Conservation (phyloP, 208 protist genomes). For the Trypanosoma theileri region DNA sequence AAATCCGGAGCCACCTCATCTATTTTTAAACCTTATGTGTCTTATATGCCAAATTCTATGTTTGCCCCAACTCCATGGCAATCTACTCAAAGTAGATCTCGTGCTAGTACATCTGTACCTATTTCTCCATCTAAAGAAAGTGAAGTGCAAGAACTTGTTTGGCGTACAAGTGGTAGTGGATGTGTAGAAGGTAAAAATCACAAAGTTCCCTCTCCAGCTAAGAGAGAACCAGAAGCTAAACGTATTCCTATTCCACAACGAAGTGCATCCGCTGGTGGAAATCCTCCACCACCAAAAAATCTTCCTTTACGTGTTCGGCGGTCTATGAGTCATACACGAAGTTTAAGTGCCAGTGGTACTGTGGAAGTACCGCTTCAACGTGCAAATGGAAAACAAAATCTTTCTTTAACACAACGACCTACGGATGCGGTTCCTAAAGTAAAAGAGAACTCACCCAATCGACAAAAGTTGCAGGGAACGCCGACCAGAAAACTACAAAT, state of each 20-base stretch:
- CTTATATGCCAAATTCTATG: constrained; percentile 5
- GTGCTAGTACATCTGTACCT: neutral
- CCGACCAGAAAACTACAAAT: neutral
- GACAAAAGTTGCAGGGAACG: neutral
- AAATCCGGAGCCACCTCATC: neutral
- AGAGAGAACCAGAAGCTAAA: neutral
- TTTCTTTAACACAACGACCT: neutral
- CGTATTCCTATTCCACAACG: constrained; percentile 1
- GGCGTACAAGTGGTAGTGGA: constrained; percentile 58
- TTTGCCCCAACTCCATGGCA: neutral
- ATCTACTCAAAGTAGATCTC: neutral
- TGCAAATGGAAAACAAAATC: neutral
- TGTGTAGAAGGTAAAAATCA: constrained; percentile 38
- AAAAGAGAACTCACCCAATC: neutral
- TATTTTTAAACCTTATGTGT: constrained; percentile 8
- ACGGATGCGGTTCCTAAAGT: neutral
- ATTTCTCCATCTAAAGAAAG: neutral
- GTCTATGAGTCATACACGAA: constrained; percentile 4
- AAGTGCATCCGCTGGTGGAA: constrained; percentile 23
- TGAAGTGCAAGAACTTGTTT: constrained; percentile 34
- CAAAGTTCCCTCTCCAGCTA: neutral
- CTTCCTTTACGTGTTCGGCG: constrained; percentile 25
- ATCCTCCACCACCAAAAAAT: constrained; percentile 20
- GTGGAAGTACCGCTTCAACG: constrained; percentile 7
- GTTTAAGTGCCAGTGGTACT: neutral